Base-by-base conservation (phyloP, 257 asterid genomes). In the Capsicum rhomboideum region DNA sequence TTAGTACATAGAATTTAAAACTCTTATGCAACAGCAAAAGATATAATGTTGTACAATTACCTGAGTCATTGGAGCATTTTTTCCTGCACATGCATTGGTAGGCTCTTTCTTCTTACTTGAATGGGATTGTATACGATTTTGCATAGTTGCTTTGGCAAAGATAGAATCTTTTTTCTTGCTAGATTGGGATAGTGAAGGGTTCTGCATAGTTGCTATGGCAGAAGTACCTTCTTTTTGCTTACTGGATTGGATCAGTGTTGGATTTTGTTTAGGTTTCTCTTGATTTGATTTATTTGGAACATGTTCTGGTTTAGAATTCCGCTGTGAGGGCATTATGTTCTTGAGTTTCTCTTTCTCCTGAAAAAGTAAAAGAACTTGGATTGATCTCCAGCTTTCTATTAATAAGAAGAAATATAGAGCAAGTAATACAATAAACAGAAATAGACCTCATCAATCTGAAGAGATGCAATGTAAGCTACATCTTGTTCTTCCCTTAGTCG, bases 401-500 rank as follows among this genome's bases (percentile, higher is more conserved):
- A 26, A 3, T 54, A 8, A 37, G 67, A 59, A 23, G n/a, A 42
- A 49, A 37, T 6, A 54, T 80, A 69, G 71, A 52, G 63, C 26
- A 46, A 23, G 66, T 58, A 23, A 80, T 16, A 16, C 2, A 21
- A 34, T 6, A 49, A 72, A 71, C 56, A 31, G 46, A 74, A 18
- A 55, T 37, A 84, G 34, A 94, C 98, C 97, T 93, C 91, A 90
- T 95, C 98, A 75, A 87, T 90, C 59, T 83, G 90, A 21, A 95
- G 95, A 67, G 99, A 91, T 85, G 92, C 89, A 74, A 94, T 44
- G 84, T 92, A 94, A 79, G 99, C 98, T 82, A 87, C 90, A 89
- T 95, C 97, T 89, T 95, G 99, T 75, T 95, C 98, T 86, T 93
- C 99, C 72, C 91, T 91, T 88, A 94, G 58, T 42, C 86, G 91